A percentile compares a stretch with the other conserved stretches of the same genome.
These are phyloP conservation scores for Leptodontidium sp. DNA, from an alignment of 2,329 filamentous ascomycete species.

Conservation along the genomic window DNA sequence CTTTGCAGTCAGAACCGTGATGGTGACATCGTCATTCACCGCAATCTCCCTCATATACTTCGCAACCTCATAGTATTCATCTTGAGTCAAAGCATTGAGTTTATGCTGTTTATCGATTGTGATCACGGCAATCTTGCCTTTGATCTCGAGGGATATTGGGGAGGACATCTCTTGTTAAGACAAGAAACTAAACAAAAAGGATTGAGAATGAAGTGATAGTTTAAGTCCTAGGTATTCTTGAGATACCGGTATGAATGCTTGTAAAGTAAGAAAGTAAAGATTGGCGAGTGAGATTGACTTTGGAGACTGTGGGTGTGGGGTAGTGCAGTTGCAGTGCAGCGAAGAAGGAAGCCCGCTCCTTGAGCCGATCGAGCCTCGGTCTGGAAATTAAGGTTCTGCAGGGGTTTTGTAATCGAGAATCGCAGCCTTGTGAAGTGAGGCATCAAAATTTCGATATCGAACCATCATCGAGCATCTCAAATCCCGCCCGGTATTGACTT, in stretches of 20 bases:
- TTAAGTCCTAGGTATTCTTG: too few species aligned
- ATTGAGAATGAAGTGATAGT: neutral
- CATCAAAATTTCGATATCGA: constrained; percentile 22
- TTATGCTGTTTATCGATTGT: constrained; percentile 87
- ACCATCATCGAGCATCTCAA: neutral
- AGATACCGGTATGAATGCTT: neutral
- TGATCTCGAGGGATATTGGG: constrained; percentile 60
- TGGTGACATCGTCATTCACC: constrained; percentile 77
- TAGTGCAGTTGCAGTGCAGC: constrained; percentile 6
- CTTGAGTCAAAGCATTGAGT: constrained; percentile 80
- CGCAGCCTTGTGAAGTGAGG: constrained; percentile 14
- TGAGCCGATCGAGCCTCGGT: constrained; percentile 31
- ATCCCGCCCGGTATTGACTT: neutral
- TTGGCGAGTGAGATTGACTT: too few species aligned
- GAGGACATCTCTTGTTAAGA: constrained; percentile 32
- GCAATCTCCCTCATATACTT: constrained; percentile 80
- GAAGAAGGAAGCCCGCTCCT: neutral
- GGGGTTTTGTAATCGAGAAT: neutral
- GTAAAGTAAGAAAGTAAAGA: constrained; percentile 5
- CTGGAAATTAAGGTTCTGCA: constrained; percentile 12
- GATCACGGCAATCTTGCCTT: constrained; percentile 79
- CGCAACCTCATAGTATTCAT: constrained; percentile 81
- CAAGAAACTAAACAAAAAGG: neutral
- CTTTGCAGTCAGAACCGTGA: constrained; percentile 85
- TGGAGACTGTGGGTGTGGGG: constrained; percentile 32